phyloP scores from a whole-genome alignment of 129 eudicot species.

The Ambrosia artemisiifolia region DNA sequence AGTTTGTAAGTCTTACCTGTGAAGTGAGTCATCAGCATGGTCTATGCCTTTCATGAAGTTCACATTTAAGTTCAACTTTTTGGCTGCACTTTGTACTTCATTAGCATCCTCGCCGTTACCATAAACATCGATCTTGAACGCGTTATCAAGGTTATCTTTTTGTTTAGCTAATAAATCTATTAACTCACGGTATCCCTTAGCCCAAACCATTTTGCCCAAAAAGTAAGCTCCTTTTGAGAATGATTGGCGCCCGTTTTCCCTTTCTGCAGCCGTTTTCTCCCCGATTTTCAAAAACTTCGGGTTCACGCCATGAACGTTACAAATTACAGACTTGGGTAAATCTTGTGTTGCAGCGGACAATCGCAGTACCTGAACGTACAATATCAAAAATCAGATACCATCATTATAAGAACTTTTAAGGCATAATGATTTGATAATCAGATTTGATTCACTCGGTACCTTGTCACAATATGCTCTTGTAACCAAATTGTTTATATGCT shows the following conservation, averaged over 20 bases:
- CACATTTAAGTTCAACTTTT: conserved; percentile 60
- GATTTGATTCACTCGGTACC: conserved; percentile 30
- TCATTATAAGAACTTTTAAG: background rate
- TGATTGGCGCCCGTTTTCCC: conserved; percentile 56
- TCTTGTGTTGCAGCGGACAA: conserved; percentile 99
- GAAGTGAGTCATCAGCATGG: conserved; percentile 94
- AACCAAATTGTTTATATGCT: conserved; percentile 83
- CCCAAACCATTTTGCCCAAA: conserved; percentile 99
- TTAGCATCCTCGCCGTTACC: conserved; percentile 98
- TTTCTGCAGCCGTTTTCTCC: conserved; percentile 70
- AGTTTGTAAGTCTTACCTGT: conserved; percentile 41
- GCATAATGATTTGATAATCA: too few relatives aligned
- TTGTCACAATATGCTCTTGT: conserved; percentile 83
- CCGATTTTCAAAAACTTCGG: conserved; percentile 87
- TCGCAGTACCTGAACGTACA: conserved; percentile 65
- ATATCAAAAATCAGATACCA: background rate
- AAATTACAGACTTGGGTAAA: conserved; percentile 75
- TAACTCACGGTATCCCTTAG: conserved; percentile 86
- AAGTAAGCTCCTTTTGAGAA: conserved; percentile 95
- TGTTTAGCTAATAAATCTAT: conserved; percentile 84
- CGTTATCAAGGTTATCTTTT: conserved; percentile 64
- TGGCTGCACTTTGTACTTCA: conserved; percentile 82
- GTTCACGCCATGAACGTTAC: conserved; percentile 96
- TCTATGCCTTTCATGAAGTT: conserved; percentile 90
- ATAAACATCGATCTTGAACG: conserved; percentile 84